These are phyloP conservation scores for Leccinum holopus DNA, from an alignment of 1,284 basidiomycete species.

Conservation along the genomic window DNA sequence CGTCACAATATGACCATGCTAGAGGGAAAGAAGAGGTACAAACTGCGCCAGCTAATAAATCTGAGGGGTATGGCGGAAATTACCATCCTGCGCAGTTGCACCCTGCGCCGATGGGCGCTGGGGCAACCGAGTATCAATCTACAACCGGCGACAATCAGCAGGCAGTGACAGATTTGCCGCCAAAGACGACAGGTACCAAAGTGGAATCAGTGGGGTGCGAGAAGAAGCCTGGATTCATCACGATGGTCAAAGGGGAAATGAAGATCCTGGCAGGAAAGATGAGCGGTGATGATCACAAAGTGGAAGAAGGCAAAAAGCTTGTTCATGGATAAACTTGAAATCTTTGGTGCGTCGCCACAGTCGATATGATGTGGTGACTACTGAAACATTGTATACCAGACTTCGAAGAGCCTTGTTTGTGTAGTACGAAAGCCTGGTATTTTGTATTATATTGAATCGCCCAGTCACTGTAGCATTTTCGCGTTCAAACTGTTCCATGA, in stretches of 20 bases:
- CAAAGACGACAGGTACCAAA: background rate
- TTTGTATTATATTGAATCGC: conserved; percentile 6
- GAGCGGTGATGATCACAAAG: conserved; percentile 41
- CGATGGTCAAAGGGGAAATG: conserved; percentile 46
- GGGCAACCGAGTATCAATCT: conserved; percentile 19
- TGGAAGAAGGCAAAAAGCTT: conserved; percentile 40
- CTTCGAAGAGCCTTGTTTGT: background rate
- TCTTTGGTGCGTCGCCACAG: background rate
- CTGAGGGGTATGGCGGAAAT: conserved; percentile 13
- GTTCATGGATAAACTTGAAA: conserved; percentile 28
- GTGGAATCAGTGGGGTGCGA: conserved; percentile 20
- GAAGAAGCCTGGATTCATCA: conserved; percentile 39
- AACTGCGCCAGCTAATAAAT: background rate
- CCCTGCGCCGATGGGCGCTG: conserved; percentile 24
- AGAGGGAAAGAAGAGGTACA: conserved; percentile 5
- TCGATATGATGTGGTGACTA: background rate
- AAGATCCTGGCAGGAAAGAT: conserved; percentile 46
- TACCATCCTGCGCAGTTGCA: conserved; percentile 33
- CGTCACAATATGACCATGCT: conserved; percentile 2
- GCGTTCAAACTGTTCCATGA: background rate
- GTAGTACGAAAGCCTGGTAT: conserved; percentile 6
- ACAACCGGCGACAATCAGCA: background rate
- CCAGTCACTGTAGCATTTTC: background rate
- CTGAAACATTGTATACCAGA: conserved; percentile 8
- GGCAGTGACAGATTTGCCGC: background rate